Evolutionary conservation across 2,329 filamentous ascomycete species (phyloP).

Genomic region (Domatiomyces globalis): DNA sequence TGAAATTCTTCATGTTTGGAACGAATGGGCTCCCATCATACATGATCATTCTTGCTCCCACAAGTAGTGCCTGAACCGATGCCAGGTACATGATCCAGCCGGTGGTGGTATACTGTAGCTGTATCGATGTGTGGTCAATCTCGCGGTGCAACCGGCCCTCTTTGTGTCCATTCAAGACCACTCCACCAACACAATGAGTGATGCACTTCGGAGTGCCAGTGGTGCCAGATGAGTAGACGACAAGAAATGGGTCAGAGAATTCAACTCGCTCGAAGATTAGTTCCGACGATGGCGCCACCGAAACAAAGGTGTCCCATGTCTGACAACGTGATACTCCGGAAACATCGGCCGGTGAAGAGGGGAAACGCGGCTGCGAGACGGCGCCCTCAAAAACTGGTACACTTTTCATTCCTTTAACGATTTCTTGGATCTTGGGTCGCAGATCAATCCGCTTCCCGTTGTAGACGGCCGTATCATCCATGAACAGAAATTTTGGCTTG

Average conservation of each 20-base stretch:
- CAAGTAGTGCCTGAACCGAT: slow-evolving; percentile 43
- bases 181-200: slow-evolving; percentile 48
- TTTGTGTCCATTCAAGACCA: slow-evolving; percentile 34
- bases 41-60: slow-evolving; percentile 50
- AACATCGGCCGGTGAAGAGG: slow-evolving; percentile 42
- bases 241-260: slow-evolving; percentile 62
- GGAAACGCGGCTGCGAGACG: slow-evolving; percentile 53
- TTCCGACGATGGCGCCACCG: slow-evolving; percentile 17
- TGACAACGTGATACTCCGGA: slow-evolving; percentile 34
- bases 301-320: slow-evolving; percentile 30
- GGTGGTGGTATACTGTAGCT: slow-evolving; percentile 52
- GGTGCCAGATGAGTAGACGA: slow-evolving; percentile 67
- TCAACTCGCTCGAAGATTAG: slow-evolving; percentile 30
- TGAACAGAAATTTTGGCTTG: slow-evolving; percentile 64
- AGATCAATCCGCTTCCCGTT: slow-evolving; percentile 64
- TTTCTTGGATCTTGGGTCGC: slow-evolving; percentile 53
- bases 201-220: slow-evolving; percentile 78
- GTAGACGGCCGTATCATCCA: slow-evolving; percentile 67
- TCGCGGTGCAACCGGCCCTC: slow-evolving; percentile 45
- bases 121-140: slow-evolving; percentile 29
- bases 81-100: slow-evolving; percentile 76
- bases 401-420: slow-evolving; percentile 48
- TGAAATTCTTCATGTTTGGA: slow-evolving; percentile 50
- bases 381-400: slow-evolving; percentile 49
- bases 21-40: slow-evolving; percentile 74